Evolutionary conservation across 1,139 yeast genomes (phyloP).

Genomic region (Blastobotrys malaysiensis): DNA sequence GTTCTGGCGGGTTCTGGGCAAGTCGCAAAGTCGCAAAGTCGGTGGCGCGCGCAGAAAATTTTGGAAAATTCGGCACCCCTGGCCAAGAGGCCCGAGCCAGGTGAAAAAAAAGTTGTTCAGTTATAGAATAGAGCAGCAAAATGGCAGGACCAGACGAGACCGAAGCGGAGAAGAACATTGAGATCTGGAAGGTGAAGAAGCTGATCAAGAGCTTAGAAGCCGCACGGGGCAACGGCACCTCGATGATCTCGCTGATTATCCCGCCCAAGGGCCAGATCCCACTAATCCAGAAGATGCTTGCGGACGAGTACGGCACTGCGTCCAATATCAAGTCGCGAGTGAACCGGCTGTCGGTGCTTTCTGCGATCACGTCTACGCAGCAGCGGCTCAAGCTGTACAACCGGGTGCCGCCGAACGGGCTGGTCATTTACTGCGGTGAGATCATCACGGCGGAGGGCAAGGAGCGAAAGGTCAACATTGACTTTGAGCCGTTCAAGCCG

Average conservation of each 20-base stretch:
- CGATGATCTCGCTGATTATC: conserved; percentile 93
- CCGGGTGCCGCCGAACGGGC: conserved; percentile 86
- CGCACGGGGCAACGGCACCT: conserved; percentile 98
- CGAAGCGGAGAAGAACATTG: conserved; percentile 93
- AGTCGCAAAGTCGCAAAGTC: not conserved
- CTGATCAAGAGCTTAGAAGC: conserved; percentile 62
- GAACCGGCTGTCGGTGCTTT: conserved; percentile 86
- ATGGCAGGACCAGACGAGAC: conserved; percentile 19
- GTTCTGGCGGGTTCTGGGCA: no score
- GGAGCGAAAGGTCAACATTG: conserved; percentile 90
- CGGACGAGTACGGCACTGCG: conserved; percentile 98
- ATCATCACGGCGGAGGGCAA: conserved; percentile 95
- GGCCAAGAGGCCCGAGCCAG: not conserved
- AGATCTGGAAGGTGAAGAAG: conserved; percentile 98
- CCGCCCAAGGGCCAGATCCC: conserved; percentile 93
- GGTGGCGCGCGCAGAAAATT: not conserved
- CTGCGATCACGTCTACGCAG: conserved; percentile 97
- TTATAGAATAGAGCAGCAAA: not conserved
- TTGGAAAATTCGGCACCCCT: not conserved
- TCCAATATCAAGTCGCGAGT: conserved; percentile 97
- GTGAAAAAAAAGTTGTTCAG: not conserved
- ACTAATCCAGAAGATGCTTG: conserved; percentile 80
- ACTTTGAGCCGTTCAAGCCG: conserved; percentile 96
- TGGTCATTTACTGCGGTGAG: conserved; percentile 97
- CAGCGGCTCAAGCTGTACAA: conserved; percentile 88